phyloP scores from a whole-genome alignment of 495 filamentous ascomycete species.

The Usnea hakonensis region DNA sequence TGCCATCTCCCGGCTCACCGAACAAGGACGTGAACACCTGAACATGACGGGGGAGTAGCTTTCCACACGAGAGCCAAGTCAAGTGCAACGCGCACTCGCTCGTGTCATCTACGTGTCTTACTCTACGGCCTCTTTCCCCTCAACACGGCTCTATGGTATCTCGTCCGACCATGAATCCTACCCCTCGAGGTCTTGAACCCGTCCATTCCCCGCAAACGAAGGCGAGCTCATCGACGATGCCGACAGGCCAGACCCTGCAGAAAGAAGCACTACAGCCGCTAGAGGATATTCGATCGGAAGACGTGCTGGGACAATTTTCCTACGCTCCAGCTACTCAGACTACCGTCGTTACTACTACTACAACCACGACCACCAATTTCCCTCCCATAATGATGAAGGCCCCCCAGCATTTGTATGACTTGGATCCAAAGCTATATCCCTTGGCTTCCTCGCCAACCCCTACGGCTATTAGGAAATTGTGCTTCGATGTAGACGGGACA shows the following conservation, averaged over 20 bases:
- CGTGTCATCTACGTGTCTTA: constrained; percentile 21
- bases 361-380: constrained; percentile 82
- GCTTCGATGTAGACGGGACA: constrained; percentile 60
- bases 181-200: background rate
- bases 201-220: background rate
- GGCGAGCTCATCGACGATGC: background rate
- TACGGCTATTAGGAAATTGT: constrained; percentile 59
- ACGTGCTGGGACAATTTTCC: constrained; percentile 54
- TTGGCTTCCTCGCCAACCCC: constrained; percentile 77
- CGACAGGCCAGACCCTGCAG: constrained; percentile 18
- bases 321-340: constrained; percentile 66
- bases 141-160: constrained; percentile 1
- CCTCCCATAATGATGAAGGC: constrained; percentile 74
- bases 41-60: background rate
- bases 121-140: background rate
- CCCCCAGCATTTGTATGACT: constrained; percentile 60
- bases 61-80: background rate
- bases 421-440: constrained; percentile 86
- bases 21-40: background rate
- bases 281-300: constrained; percentile 25
- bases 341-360: constrained; percentile 85
- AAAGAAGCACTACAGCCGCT: constrained; percentile 15
- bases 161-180: constrained; percentile 8
- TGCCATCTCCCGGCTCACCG: background rate
- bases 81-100: constrained; percentile 14